Conservation (phyloP, 2,329 filamentous ascomycete genomes). For the Hawksworthiomyces lignivorus region DNA sequence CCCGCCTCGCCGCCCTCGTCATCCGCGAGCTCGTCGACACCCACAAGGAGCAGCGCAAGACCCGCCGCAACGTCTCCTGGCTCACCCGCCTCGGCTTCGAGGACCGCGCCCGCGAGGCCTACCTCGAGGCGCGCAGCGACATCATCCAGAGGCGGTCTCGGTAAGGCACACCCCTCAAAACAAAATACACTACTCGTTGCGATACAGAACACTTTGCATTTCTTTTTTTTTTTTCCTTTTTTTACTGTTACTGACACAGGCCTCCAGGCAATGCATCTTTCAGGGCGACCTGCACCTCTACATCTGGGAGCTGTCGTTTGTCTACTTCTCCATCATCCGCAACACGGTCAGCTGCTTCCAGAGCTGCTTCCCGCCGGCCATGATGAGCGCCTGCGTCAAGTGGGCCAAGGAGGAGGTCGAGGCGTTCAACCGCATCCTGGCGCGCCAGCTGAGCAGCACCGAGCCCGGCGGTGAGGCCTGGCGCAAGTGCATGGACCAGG, state of each 20-base stretch:
- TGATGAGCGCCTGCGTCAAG: conserved; percentile 92
- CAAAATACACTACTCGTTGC: too few species aligned
- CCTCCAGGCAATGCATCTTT: conserved; percentile 77
- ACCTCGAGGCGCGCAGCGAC: conserved; percentile 69
- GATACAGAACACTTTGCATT: too few species aligned
- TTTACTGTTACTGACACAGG: conserved; percentile 5
- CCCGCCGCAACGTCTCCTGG: conserved; percentile 76
- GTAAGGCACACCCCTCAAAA: too few species aligned
- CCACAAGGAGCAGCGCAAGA: conserved; percentile 68
- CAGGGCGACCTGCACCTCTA: conserved; percentile 88
- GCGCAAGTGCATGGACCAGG: conserved; percentile 74
- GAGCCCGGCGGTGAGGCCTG: conserved; percentile 69
- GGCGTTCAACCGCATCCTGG: conserved; percentile 76
- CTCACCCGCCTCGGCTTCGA: conserved; percentile 82
- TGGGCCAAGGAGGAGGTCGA: conserved; percentile 98
- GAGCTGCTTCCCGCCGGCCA: conserved; percentile 71
- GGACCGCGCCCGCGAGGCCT: conserved; percentile 79
- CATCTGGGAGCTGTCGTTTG: conserved; percentile 90
- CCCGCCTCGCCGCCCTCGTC: conserved; percentile 67
- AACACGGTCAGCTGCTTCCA: conserved; percentile 91
- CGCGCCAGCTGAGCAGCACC: conserved; percentile 78
- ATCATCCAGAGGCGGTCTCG: conserved; percentile 76
- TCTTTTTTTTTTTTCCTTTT: neutral
- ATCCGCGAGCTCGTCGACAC: conserved; percentile 70
- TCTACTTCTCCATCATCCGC: conserved; percentile 89